phyloP scores from a whole-genome alignment of 495 filamentous ascomycete genomes.

The Penicillium cinerascens region DNA sequence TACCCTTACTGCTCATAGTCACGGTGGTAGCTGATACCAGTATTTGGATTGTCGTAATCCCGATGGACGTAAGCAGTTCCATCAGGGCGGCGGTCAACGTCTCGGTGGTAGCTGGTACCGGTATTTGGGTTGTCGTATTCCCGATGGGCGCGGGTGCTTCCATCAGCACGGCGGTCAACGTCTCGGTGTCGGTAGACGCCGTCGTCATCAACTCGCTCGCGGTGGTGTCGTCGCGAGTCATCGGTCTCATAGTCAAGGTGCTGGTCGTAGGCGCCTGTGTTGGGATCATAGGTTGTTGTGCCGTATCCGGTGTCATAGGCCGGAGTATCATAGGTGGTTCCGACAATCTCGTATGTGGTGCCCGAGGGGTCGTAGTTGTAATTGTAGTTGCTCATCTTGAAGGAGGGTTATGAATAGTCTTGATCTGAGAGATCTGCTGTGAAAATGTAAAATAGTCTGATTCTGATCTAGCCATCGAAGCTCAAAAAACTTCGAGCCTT shows the following conservation, averaged over 20 bases:
- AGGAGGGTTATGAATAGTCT: not conserved
- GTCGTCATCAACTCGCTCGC: slow-evolving; percentile 29
- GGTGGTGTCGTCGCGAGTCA: slow-evolving; percentile 32
- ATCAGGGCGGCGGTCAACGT: slow-evolving; percentile 34
- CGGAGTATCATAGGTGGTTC: slow-evolving; percentile 36
- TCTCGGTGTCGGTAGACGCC: slow-evolving; percentile 35
- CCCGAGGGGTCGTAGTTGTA: slow-evolving; percentile 22
- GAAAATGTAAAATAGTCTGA: not conserved
- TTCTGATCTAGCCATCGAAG: not conserved
- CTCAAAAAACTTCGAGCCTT: not conserved
- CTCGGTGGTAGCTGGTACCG: slow-evolving; percentile 35
- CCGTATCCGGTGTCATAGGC: slow-evolving; percentile 39
- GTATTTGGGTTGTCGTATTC: slow-evolving; percentile 42
- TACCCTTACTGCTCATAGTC: slow-evolving; percentile 24
- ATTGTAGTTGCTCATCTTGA: slow-evolving; percentile 22
- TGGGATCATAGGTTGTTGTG: slow-evolving; percentile 36
- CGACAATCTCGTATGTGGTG: slow-evolving; percentile 1
- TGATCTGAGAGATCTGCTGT: not conserved
- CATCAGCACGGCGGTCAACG: slow-evolving; percentile 34
- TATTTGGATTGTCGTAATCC: slow-evolving; percentile 40
- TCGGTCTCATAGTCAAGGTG: slow-evolving; percentile 35
- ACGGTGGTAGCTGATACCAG: slow-evolving; percentile 34
- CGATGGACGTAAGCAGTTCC: slow-evolving; percentile 34
- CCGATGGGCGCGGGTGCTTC: slow-evolving; percentile 31
- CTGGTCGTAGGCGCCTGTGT: slow-evolving; percentile 38